Evolutionary conservation across 2,329 filamentous ascomycete species (phyloP).

Genomic region (Bipolaris sorokiniana): DNA sequence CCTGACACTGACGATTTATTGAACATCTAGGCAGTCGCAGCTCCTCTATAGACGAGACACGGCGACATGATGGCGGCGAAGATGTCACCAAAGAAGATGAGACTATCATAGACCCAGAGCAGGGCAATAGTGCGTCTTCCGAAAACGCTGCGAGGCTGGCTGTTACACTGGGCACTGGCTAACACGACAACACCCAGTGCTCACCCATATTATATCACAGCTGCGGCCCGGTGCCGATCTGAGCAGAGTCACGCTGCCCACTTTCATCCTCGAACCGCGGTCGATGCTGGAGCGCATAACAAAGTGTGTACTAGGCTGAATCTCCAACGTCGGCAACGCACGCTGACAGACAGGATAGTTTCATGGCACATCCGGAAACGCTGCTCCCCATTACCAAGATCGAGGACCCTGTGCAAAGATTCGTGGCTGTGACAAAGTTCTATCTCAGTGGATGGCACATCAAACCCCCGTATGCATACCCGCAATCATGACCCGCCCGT

Average conservation of each 20-base stretch:
- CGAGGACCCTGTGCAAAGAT: constrained; percentile 86
- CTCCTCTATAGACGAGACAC: constrained; percentile 50
- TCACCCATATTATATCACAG: constrained; percentile 96
- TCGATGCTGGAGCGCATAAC: constrained; percentile 99
- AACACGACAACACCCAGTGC: constrained; percentile 63
- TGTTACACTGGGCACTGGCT: constrained; percentile 15
- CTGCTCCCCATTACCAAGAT: constrained; percentile 85
- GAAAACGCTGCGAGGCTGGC: background rate
- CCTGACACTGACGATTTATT: constrained; percentile 25
- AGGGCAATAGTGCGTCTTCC: constrained; percentile 79
- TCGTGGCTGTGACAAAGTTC: constrained; percentile 95
- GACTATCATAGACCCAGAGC: constrained; percentile 83
- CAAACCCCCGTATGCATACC: constrained; percentile 79
- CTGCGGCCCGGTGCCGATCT: constrained; percentile 93
- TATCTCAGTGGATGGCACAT: constrained; percentile 99
- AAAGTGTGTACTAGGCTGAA: constrained; percentile 70
- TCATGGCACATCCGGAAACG: constrained; percentile 99
- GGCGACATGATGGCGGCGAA: constrained; percentile 45
- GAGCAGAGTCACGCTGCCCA: constrained; percentile 91
- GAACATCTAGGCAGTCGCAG: constrained; percentile 47
- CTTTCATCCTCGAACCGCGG: constrained; percentile 95
- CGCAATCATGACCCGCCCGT: constrained; percentile 6
- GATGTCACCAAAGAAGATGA: constrained; percentile 66
- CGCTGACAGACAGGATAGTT: constrained; percentile 62
- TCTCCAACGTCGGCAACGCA: background rate